phyloP scores from a whole-genome alignment of 1,139 yeast genomes.

The Lodderomyces pseudojiufengensis region DNA sequence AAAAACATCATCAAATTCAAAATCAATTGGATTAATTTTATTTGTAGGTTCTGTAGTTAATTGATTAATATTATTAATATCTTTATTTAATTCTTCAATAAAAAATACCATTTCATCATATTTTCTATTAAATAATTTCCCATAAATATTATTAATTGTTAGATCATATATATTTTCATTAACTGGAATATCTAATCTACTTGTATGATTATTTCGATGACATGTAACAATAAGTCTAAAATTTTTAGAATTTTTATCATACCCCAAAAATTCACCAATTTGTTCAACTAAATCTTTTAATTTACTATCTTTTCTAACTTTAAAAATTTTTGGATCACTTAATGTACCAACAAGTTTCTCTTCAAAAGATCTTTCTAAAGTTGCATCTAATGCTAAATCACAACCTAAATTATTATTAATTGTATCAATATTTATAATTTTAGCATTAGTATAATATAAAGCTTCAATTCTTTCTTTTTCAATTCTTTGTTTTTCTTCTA shows the following conservation, averaged over 20 bases:
- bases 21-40: slow-evolving; percentile 19
- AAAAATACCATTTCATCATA: slow-evolving; percentile 47
- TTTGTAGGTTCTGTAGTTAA: slow-evolving; percentile 6
- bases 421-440: slow-evolving; percentile 49
- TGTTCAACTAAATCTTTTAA: slow-evolving; percentile 48
- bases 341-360: slow-evolving; percentile 44
- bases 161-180: slow-evolving; percentile 28
- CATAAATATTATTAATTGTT: slow-evolving; percentile 37
- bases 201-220: slow-evolving; percentile 70
- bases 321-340: slow-evolving; percentile 50
- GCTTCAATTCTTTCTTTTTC: slow-evolving; percentile 74
- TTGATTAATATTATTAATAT: slow-evolving; percentile 22
- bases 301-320: slow-evolving; percentile 56
- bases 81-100: slow-evolving; percentile 42
- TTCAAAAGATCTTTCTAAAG: slow-evolving; percentile 42
- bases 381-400: slow-evolving; percentile 68
- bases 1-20: slow-evolving; percentile 23
- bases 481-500: slow-evolving; percentile 49
- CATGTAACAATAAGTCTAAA: slow-evolving; percentile 65
- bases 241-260: slow-evolving; percentile 19
- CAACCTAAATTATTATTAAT: slow-evolving; percentile 66
- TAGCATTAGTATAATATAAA: slow-evolving; percentile 64
- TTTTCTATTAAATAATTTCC: slow-evolving; percentile 36
- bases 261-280: slow-evolving; percentile 46
- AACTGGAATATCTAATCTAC: slow-evolving; percentile 58